A percentile compares a stretch with the other conserved stretches of the same genome.
Conservation (phyloP, 1,284 basidiomycete species). For the Ceratorhiza oryzae-sativae region DNA sequence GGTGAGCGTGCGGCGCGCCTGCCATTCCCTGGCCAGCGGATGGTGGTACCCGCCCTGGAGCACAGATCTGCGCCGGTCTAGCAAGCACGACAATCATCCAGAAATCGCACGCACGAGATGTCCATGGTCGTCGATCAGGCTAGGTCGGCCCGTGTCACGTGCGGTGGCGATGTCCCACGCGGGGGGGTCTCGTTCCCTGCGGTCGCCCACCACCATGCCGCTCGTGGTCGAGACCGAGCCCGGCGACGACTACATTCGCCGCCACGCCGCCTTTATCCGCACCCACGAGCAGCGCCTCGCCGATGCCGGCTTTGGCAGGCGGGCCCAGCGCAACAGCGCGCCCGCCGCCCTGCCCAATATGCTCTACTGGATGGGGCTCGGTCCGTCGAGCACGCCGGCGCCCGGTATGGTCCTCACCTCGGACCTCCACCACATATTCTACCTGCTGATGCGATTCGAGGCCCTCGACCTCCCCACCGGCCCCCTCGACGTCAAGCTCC, state of each 20-base stretch:
- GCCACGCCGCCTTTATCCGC: slow-evolving; percentile 71
- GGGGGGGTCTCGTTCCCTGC: neutral
- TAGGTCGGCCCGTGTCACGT: neutral
- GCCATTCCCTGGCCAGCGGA: slow-evolving; percentile 85
- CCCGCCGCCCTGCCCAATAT: slow-evolving; percentile 62
- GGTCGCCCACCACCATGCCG: slow-evolving; percentile 20
- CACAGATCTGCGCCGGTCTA: slow-evolving; percentile 63
- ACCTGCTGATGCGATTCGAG: slow-evolving; percentile 86
- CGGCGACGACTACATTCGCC: slow-evolving; percentile 77
- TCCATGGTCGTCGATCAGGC: slow-evolving; percentile 18
- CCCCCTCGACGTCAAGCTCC: slow-evolving; percentile 78
- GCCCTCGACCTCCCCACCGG: slow-evolving; percentile 76
- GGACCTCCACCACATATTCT: slow-evolving; percentile 86
- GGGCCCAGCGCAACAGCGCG: slow-evolving; percentile 53
- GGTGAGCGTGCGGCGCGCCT: slow-evolving; percentile 74
- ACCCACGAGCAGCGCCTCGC: slow-evolving; percentile 74
- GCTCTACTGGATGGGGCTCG: slow-evolving; percentile 66
- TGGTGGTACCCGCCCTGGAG: slow-evolving; percentile 94
- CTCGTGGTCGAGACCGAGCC: slow-evolving; percentile 61
- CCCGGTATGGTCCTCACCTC: slow-evolving; percentile 68
- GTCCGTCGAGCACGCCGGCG: slow-evolving; percentile 52
- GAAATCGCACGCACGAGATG: slow-evolving; percentile 14
- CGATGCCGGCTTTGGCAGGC: slow-evolving; percentile 62
- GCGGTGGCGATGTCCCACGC: neutral
- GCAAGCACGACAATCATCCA: neutral